Percentiles rank a stretch among this genome's conserved stretches.
These are phyloP conservation scores for Coemansia sp. DNA, from an alignment of 192 early-diverging fungal species.

Conservation along the genomic window DNA sequence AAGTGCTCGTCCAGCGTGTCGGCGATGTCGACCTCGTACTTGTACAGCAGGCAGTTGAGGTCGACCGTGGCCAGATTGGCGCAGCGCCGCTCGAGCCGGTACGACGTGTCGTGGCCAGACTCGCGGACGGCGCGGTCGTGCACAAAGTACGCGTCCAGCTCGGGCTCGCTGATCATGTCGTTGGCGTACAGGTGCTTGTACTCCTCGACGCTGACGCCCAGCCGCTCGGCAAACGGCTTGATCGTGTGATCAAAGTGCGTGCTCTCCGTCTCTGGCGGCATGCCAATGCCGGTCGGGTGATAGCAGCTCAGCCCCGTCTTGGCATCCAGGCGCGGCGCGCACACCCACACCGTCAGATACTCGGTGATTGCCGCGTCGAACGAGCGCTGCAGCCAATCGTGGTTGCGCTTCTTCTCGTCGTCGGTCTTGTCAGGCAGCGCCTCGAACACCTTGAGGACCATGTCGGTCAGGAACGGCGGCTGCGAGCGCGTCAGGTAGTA, in stretches of 20 bases:
- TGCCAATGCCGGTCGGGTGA: slow-evolving; percentile 85
- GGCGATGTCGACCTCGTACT: slow-evolving; percentile 92
- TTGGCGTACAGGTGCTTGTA: slow-evolving; percentile 74
- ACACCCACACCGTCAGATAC: slow-evolving; percentile 90
- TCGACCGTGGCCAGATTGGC: slow-evolving; percentile 93
- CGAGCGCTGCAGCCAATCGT: slow-evolving; percentile 69
- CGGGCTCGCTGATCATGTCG: slow-evolving; percentile 70
- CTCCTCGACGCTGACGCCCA: slow-evolving; percentile 66
- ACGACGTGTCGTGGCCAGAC: slow-evolving; percentile 96
- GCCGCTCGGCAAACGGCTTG: slow-evolving; percentile 71
- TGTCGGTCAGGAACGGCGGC: slow-evolving; percentile 97
- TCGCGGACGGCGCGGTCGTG: slow-evolving; percentile 98
- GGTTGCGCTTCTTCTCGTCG: slow-evolving; percentile 50
- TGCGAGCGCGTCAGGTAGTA: slow-evolving; percentile 97
- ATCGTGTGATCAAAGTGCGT: slow-evolving; percentile 87
- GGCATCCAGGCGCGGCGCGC: slow-evolving; percentile 71
- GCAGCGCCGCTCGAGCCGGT: slow-evolving; percentile 87
- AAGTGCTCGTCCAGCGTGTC: slow-evolving; percentile 64
- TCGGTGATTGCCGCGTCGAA: slow-evolving; percentile 85
- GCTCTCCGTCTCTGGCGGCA: slow-evolving; percentile 97
- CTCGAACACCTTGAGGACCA: slow-evolving; percentile 81
- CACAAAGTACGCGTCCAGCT: slow-evolving; percentile 92
- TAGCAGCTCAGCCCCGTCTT: slow-evolving; percentile 79
- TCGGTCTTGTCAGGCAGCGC: slow-evolving; percentile 52
- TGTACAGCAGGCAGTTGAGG: slow-evolving; percentile 90